phyloP scores from a whole-genome alignment of 148 eudicot genomes.

The Euryodendron excelsum region DNA sequence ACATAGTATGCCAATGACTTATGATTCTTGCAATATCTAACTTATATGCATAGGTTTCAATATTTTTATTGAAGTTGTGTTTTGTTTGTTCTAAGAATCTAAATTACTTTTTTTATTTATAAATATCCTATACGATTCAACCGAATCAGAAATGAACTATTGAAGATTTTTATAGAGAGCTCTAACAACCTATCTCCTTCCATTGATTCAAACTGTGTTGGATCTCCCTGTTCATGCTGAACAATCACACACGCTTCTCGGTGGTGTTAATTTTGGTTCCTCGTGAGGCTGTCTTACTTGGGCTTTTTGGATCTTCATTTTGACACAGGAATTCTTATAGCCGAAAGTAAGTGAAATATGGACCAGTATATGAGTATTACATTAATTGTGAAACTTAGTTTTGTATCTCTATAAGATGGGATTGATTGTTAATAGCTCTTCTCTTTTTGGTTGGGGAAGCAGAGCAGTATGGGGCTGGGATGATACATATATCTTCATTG shows the following conservation, averaged over 20 bases:
- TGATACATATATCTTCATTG: constrained; percentile 68
- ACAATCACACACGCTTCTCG: too few relatives aligned
- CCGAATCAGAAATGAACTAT: neutral
- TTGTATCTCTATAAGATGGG: neutral
- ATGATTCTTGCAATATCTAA: neutral
- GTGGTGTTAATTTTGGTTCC: too few relatives aligned
- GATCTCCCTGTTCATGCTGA: neutral
- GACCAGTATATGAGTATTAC: neutral
- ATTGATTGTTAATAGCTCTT: constrained; percentile 9
- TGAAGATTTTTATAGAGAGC: neutral
- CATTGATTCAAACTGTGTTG: neutral
- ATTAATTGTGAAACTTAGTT: neutral
- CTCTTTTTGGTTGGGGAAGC: constrained; percentile 13
- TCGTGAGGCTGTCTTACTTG: neutral
- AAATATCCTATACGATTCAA: neutral
- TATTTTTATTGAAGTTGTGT: neutral
- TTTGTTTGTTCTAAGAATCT: neutral
- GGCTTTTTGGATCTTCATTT: neutral
- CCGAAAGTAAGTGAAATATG: neutral
- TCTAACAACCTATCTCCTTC: neutral
- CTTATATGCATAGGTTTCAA: neutral
- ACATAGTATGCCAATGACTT: neutral
- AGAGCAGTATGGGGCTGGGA: constrained; percentile 99
- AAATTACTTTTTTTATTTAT: neutral
- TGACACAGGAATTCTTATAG: neutral